These are phyloP conservation scores for Cryptomeria japonica DNA, from an alignment of 75 land plant genomes.

Conservation along the genomic window DNA sequence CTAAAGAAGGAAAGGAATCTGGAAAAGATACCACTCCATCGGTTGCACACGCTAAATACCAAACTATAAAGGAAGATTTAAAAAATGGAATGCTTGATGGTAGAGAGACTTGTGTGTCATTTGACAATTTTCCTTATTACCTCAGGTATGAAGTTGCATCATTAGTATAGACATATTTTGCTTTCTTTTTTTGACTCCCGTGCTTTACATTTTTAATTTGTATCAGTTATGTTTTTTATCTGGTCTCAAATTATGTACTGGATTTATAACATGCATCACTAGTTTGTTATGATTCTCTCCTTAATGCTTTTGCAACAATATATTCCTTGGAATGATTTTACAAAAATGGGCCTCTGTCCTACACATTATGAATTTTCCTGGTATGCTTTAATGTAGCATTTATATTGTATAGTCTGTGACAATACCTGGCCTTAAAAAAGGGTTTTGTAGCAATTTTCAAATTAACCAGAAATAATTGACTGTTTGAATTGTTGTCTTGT, in stretches of 20 bases:
- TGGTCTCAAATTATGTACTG: constrained; percentile 23
- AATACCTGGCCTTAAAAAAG: background rate
- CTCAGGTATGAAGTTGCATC: constrained; percentile 16
- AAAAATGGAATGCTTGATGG: constrained; percentile 35
- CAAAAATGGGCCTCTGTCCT: constrained; percentile 28
- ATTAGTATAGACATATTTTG: background rate
- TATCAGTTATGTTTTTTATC: background rate
- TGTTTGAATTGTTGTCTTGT: background rate
- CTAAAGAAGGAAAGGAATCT: background rate
- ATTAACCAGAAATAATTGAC: background rate
- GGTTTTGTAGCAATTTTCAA: too few relatives aligned
- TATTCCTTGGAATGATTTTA: constrained; percentile 34
- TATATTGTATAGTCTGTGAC: background rate
- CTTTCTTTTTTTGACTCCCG: background rate
- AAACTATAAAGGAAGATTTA: constrained; percentile 52
- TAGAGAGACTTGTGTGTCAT: constrained; percentile 26
- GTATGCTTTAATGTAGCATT: background rate
- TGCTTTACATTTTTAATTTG: background rate
- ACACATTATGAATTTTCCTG: constrained; percentile 41
- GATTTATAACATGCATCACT: constrained; percentile 8
- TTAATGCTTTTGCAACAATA: constrained; percentile 33
- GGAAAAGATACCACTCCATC: constrained; percentile 12
- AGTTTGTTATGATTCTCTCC: background rate
- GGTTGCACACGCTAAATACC: constrained; percentile 17
- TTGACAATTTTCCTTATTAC: constrained; percentile 23